phyloP scores from a whole-genome alignment of 305 asterid species.

The Rubia balearica region DNA sequence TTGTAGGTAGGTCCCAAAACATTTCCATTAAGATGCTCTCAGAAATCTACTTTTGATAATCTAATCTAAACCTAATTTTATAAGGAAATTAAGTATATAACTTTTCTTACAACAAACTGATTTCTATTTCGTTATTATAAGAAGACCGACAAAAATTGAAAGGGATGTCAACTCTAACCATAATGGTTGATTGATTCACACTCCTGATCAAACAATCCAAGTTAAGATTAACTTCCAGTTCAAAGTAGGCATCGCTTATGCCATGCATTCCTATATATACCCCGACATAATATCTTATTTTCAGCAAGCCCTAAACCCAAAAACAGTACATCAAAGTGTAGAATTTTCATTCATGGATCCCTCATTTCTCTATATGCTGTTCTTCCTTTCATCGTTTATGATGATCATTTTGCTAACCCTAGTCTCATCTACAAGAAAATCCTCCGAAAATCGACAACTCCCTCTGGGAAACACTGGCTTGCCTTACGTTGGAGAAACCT shows the following conservation, averaged over 20 bases:
- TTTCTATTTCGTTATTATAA: no score
- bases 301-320: neutral
- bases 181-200: neutral
- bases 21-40: no score
- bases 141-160: neutral
- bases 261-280: neutral
- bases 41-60: no score
- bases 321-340: neutral
- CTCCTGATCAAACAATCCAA: neutral
- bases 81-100: no score
- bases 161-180: neutral
- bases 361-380: neutral
- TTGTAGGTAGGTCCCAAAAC: no score
- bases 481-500: neutral
- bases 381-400: neutral
- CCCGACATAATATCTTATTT: neutral
- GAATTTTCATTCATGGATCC: neutral
- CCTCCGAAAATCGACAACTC: neutral
- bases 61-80: no score
- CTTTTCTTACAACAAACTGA: no score
- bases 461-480: slow-evolving; percentile 5
- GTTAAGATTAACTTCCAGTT: neutral
- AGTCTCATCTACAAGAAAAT: neutral
- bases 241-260: neutral
- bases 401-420: neutral